These are phyloP conservation scores for Jatropha multifida DNA, from an alignment of 441 rosid species.

Conservation along the genomic window DNA sequence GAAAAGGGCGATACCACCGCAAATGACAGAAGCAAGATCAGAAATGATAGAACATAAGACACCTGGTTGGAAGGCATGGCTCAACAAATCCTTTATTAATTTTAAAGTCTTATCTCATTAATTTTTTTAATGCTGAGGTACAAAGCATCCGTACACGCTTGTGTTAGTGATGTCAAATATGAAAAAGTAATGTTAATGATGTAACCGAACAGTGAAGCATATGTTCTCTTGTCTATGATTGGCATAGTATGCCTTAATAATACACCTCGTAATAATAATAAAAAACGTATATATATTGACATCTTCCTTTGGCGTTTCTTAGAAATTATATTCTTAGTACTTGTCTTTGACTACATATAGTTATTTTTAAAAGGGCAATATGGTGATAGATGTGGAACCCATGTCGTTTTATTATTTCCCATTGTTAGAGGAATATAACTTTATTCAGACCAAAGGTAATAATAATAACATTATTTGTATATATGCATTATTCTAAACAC, in stretches of 20 bases:
- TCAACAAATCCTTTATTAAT: constrained; percentile 31
- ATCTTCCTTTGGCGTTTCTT: neutral
- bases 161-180: neutral
- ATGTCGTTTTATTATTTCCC: neutral
- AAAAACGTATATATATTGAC: neutral
- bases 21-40: constrained; percentile 33
- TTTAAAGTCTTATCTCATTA: constrained; percentile 24
- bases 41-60: constrained; percentile 27
- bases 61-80: constrained; percentile 57
- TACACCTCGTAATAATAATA: neutral
- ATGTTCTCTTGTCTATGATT: neutral
- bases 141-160: neutral
- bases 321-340: neutral
- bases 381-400: neutral
- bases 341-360: neutral
- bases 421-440: neutral
- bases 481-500: too few species aligned
- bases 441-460: neutral
- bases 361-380: neutral
- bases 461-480: too few species aligned
- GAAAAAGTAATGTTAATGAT: neutral
- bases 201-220: neutral
- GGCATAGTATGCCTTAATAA: neutral
- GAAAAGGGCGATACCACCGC: constrained; percentile 39
- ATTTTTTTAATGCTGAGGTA: neutral